Base-by-base conservation (phyloP, 805 yeast species). In the Teunomyces kruisii region DNA sequence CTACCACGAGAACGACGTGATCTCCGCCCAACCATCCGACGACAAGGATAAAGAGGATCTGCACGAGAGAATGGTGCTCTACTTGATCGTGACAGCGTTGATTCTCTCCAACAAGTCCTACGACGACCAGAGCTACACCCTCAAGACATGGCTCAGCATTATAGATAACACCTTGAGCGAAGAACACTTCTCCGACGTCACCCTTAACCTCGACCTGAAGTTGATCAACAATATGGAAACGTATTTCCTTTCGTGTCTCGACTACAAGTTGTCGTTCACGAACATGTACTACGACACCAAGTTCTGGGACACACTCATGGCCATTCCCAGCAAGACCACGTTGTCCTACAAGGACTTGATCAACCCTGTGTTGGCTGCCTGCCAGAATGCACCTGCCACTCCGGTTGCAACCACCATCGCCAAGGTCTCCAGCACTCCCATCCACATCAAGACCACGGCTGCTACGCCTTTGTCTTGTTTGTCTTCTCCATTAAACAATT, bases 61-160 rank as follows among this genome's bases (percentile, higher is more conserved):
- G 10, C 47, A 49, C 9, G 50, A 47, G 37, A 44, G 52, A 4
- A 48, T 60, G 43, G 37, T 52, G 9, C 53, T 55, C 7, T 61
- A 65, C 42, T 38, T 64, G 13, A 49, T 65, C 3, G 43, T 64
- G 7, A 55, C 52, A 24, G 51, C 67, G 13, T 47, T 67, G 10
- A 52, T 67, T 2, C 55, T 67, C 19, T 55, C 69, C 26, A 67
- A 77, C 56, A 77, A 77, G 56, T 60, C 72, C 16, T 65, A 60
- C 46, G 78, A 77, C 54, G 82, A 77, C 51, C 78, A 73, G 42
- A 69, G 75, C 33, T 77, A 75, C 48, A 75, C 80, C 2, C 61
- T 74, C 52, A 75, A 75, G 50, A 77, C 81, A 17, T 74, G 82
- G 82, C 46, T 51, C 10, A 54, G 46, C 40, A 54, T 55, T 27